Evolutionary conservation across 371 early-diverging fungal species (phyloP).

Genomic region (Ecytonucleospora hepatopenaei): DNA sequence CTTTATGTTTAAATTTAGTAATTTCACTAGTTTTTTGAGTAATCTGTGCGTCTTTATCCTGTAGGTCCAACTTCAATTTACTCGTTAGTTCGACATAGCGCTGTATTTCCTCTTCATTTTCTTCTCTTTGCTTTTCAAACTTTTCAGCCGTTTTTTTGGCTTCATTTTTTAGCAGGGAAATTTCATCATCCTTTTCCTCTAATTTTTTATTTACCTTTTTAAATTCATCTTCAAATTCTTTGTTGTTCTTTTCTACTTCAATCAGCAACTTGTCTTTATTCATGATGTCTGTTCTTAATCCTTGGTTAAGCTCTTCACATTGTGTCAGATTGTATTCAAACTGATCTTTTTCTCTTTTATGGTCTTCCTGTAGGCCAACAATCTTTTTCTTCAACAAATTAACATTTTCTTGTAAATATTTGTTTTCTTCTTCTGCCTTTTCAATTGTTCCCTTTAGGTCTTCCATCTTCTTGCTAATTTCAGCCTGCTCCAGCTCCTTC

Average conservation of each 20-base stretch:
- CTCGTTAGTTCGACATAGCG: constrained; percentile 56
- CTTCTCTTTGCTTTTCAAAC: constrained; percentile 61
- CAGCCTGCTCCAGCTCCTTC: constrained; percentile 62
- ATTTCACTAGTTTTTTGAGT: neutral
- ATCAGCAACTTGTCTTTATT: neutral
- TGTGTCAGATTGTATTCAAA: neutral
- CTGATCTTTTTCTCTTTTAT: neutral
- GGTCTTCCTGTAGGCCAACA: constrained; percentile 12
- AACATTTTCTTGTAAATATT: constrained; percentile 58
- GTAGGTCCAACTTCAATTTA: constrained; percentile 58
- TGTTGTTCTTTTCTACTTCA: neutral
- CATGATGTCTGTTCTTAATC: neutral
- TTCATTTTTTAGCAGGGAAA: constrained; percentile 62
- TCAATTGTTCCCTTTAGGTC: constrained; percentile 8
- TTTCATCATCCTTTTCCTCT: neutral
- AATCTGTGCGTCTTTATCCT: constrained; percentile 17
- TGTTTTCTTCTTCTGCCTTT: constrained; percentile 68
- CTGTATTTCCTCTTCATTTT: constrained; percentile 61
- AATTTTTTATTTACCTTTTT: neutral
- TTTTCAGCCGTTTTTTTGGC: constrained; percentile 62
- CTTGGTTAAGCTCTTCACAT: neutral
- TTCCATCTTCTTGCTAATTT: constrained; percentile 66
- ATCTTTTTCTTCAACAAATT: constrained; percentile 10
- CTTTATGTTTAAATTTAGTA: constrained; percentile 5
- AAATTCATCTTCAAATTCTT: neutral